A percentile compares a stretch with the other conserved stretches of the same genome.
Conservation (phyloP, 331 rosid species). For the Quercus lobata region DNA sequence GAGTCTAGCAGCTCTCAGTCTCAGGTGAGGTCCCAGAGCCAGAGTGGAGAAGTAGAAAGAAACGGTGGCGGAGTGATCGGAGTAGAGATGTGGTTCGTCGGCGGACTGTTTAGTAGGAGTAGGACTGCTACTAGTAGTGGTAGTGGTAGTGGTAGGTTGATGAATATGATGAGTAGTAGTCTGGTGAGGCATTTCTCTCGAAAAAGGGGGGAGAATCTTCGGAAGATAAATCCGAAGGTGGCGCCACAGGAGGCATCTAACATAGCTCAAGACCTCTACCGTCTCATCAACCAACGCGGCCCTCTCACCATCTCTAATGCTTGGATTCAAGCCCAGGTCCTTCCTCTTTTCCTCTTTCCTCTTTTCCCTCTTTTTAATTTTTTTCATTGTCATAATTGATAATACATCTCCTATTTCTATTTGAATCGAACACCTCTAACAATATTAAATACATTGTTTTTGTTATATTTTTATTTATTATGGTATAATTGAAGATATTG, state of each 20-base stretch:
- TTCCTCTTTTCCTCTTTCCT: neutral
- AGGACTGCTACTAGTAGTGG: too few species aligned
- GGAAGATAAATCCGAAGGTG: constrained; percentile 47
- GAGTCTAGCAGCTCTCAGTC: neutral
- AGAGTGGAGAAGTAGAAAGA: neutral
- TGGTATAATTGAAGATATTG: too few species aligned
- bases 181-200: constrained; percentile 43
- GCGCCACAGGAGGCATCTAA: too few species aligned
- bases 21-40: neutral
- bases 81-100: neutral
- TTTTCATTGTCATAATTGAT: too few species aligned
- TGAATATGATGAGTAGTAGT: neutral
- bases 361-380: neutral
- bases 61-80: neutral
- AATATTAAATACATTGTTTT: too few species aligned
- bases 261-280: constrained; percentile 44
- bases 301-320: constrained; percentile 46
- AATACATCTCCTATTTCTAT: too few species aligned
- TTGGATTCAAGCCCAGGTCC: constrained; percentile 45
- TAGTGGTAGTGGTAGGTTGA: neutral
- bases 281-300: constrained; percentile 31
- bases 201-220: constrained; percentile 45
- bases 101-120: neutral
- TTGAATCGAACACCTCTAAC: too few species aligned
- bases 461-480: too few species aligned